Conservation (phyloP, 1,284 basidiomycete species). For the Tilletia indica region DNA sequence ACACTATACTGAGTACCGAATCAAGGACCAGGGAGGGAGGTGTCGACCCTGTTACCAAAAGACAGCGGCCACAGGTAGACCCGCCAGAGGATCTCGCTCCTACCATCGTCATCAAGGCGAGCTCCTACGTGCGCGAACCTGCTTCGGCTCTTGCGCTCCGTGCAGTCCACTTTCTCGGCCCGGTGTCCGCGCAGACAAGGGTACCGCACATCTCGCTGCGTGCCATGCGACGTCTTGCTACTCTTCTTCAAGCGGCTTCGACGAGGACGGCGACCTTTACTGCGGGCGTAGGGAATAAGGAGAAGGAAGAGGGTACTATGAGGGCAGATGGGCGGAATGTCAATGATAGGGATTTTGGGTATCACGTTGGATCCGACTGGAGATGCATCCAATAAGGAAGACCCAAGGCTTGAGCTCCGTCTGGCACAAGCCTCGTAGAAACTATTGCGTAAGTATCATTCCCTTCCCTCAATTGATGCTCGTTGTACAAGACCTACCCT, state of each 20-base stretch:
- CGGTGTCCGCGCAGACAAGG: slow-evolving; percentile 34
- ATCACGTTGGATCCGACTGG: slow-evolving; percentile 21
- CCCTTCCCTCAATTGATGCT: no score
- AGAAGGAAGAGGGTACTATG: slow-evolving; percentile 59
- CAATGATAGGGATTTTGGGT: slow-evolving; percentile 7
- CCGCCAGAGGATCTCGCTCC: slow-evolving; percentile 42
- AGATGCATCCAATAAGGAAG: no score
- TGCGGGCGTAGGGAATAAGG: slow-evolving; percentile 60
- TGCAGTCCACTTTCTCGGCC: slow-evolving; percentile 32
- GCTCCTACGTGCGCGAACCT: slow-evolving; percentile 43
- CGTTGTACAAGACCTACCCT: no score
- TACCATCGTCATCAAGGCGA: slow-evolving; percentile 42
- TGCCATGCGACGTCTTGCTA: slow-evolving; percentile 57
- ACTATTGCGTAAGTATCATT: no score
- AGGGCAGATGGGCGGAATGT: slow-evolving; percentile 63
- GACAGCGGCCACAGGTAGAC: slow-evolving; percentile 28
- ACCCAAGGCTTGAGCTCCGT: no score
- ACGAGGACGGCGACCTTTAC: slow-evolving; percentile 76
- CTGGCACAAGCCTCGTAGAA: no score
- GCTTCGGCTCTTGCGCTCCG: slow-evolving; percentile 45
- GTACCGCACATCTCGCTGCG: slow-evolving; percentile 35
- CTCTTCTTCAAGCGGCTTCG: slow-evolving; percentile 74
- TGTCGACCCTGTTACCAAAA: slow-evolving; percentile 5
- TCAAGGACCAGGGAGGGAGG: no score
- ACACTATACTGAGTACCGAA: no score